A percentile compares a stretch with the other conserved stretches of the same genome.
phyloP scores from a whole-genome alignment of 306 rosid species.

The Herpetospermum pedunculosum region DNA sequence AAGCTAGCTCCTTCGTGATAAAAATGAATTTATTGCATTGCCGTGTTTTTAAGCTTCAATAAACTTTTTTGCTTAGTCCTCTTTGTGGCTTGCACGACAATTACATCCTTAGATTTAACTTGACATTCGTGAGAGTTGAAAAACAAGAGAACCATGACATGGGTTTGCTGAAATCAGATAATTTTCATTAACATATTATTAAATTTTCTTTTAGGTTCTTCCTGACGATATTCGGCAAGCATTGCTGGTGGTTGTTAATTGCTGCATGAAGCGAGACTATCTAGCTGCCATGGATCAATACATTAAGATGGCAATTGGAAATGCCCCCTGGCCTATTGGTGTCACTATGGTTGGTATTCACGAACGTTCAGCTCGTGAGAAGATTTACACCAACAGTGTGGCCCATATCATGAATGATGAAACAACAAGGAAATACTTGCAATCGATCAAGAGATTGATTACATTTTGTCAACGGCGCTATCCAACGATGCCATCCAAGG shows the following conservation, averaged over 20 bases:
- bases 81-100: neutral
- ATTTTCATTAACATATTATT: neutral
- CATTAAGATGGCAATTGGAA: conserved; percentile 89
- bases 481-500: conserved; percentile 92
- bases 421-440: conserved; percentile 89
- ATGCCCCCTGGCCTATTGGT: conserved; percentile 99
- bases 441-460: conserved; percentile 86
- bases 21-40: neutral
- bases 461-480: conserved; percentile 94
- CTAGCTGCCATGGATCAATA: conserved; percentile 98
- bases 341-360: conserved; percentile 99
- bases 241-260: conserved; percentile 60
- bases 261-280: conserved; percentile 93
- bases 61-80: neutral
- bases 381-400: conserved; percentile 96
- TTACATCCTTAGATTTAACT: neutral
- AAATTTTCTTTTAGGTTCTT: conserved; percentile 46
- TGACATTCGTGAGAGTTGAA: neutral
- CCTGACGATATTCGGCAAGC: conserved; percentile 88
- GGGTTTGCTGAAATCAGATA: neutral
- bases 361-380: conserved; percentile 96
- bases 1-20: neutral
- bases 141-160: neutral
- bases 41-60: neutral
- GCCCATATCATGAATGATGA: conserved; percentile 98